These are phyloP conservation scores for Wickerhamiella lipophila DNA, from an alignment of 805 yeast genomes.

Conservation along the genomic window DNA sequence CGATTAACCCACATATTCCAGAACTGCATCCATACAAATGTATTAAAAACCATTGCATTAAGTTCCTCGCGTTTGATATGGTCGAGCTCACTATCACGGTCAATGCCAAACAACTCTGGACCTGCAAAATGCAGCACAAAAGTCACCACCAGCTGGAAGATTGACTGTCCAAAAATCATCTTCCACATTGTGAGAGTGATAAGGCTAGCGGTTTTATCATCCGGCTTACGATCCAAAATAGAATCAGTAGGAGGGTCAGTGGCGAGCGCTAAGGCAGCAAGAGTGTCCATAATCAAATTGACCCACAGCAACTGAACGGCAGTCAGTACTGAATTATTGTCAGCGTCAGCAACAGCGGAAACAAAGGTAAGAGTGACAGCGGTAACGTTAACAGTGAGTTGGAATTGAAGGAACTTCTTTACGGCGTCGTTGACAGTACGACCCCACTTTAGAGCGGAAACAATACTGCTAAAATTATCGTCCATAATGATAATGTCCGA, in stretches of 20 bases:
- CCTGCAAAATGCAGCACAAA: constrained; percentile 77
- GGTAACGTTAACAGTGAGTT: constrained; percentile 88
- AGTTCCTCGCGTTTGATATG: constrained; percentile 45
- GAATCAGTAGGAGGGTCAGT: constrained; percentile 90
- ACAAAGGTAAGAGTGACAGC: constrained; percentile 93
- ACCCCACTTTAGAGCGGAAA: constrained; percentile 97
- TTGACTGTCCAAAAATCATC: constrained; percentile 84
- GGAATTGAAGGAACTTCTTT: constrained; percentile 91
- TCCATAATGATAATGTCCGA: constrained; percentile 86
- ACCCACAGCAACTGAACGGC: constrained; percentile 98
- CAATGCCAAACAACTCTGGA: constrained; percentile 35
- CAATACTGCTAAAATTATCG: constrained; percentile 88
- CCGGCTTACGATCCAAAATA: constrained; percentile 69
- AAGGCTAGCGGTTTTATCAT: constrained; percentile 64
- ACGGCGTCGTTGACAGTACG: constrained; percentile 91
- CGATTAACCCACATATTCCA: constrained; percentile 86
- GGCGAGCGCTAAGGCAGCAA: constrained; percentile 94
- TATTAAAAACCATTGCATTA: constrained; percentile 78
- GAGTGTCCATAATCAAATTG: constrained; percentile 93
- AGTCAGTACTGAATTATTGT: constrained; percentile 76
- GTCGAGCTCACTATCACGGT: constrained; percentile 18
- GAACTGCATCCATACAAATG: constrained; percentile 96
- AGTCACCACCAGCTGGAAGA: constrained; percentile 66
- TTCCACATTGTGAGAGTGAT: constrained; percentile 95
- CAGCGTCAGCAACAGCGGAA: constrained; percentile 74